Conservation (phyloP, 2,329 filamentous ascomycete species). For the Ophiostoma quercus region DNA sequence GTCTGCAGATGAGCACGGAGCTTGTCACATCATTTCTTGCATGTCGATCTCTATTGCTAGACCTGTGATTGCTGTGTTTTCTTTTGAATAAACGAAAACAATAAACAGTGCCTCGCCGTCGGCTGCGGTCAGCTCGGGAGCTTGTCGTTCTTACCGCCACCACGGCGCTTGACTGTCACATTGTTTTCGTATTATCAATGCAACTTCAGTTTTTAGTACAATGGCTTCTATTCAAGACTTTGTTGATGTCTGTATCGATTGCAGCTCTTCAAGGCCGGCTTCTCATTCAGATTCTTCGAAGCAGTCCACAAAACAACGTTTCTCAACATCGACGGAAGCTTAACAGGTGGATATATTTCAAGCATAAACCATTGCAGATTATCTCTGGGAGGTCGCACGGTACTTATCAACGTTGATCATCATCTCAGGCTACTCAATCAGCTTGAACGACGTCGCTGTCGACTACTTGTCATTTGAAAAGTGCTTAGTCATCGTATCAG, state of each 20-base stretch:
- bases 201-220: too few relatives aligned
- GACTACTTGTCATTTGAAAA: background rate
- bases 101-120: background rate
- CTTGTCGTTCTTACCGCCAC: background rate
- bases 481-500: background rate
- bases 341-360: background rate
- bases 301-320: background rate
- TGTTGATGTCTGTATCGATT: too few relatives aligned
- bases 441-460: background rate
- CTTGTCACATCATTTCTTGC: background rate
- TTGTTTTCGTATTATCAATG: background rate
- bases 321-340: background rate
- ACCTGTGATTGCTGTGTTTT: background rate
- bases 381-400: background rate
- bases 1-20: conserved; percentile 11
- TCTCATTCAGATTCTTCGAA: too few relatives aligned
- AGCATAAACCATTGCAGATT: background rate
- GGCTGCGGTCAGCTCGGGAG: background rate
- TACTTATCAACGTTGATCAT: background rate
- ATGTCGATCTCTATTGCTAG: background rate
- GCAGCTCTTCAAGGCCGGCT: too few relatives aligned
- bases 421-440: background rate
- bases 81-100: background rate
- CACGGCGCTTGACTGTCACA: background rate
- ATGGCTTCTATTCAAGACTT: too few relatives aligned